Base-by-base conservation (phyloP, 2,329 filamentous ascomycete genomes). In the Gremmenia infestans region DNA sequence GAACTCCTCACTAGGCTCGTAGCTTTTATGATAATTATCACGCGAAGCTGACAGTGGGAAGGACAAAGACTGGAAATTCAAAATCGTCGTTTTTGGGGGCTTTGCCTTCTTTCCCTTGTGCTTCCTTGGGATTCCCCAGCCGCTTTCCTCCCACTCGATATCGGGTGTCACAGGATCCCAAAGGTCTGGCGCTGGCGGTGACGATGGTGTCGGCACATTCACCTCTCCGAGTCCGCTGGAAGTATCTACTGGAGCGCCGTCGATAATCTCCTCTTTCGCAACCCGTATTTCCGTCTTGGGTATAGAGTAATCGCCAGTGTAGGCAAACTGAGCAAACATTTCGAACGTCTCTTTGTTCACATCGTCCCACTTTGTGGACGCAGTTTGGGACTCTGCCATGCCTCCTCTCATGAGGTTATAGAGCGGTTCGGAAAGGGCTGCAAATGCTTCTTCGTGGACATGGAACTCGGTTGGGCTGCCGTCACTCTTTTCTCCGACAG, bases 281-380 rank as follows among this genome's bases (percentile, higher is more conserved):
- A 5, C 51, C 35, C 59, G 43, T 37, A 47, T 32, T 40, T 43
- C n/a, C 36, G 47, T 40, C 42, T 56, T 48, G 3, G 61, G 57
- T 12, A 65, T 50, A 5, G 56, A 53, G 39, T 65, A 65, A 40
- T 65, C 62, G 5, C 59, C 59, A 5, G 55, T 63, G 52, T 64
- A 64, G 22, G 62, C 63, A 52, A 64, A 62, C 37, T 65, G 60
- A 32, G 46, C 45, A 28, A 65, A 63, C 12, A 56, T 52, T 49
- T 57, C 58, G 43, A 64, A 65, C 1, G 62, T 62, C 12, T 61
- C 54, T 48, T 58, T 61, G 49, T 53, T 53, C 6, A 63, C 55
- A 36, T 63, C 52, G 2, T 50, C 32, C 62, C 56, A 65, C 42
- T 32, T 56, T 4, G 54, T 48, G 22, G 48, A 40, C 19, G 52